These are phyloP conservation scores for Trifolium fragiferum DNA, from an alignment of 306 rosid genomes.

Conservation along the genomic window DNA sequence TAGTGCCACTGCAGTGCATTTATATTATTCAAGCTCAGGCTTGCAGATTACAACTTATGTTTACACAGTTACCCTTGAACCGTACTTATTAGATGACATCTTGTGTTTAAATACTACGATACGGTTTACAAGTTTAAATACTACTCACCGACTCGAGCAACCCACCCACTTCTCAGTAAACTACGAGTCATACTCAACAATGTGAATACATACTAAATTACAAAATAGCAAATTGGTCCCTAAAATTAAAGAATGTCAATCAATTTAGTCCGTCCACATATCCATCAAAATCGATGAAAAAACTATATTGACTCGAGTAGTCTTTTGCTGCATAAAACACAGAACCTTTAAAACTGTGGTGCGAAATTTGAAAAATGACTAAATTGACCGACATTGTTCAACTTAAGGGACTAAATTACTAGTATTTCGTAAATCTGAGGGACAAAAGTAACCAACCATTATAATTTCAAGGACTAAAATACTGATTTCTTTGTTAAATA, in stretches of 20 bases:
- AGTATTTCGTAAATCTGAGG: neutral
- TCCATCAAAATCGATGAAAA: too few relatives aligned
- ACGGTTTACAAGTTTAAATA: too few relatives aligned
- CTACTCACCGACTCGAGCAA: neutral
- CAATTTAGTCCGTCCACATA: too few relatives aligned
- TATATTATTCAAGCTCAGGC: neutral
- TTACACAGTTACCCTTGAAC: neutral
- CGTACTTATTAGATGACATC: neutral
- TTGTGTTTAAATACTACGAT: neutral
- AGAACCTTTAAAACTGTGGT: neutral
- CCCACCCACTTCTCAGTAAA: too few relatives aligned
- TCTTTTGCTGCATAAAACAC: too few relatives aligned
- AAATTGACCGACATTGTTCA: neutral
- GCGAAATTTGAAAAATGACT: too few relatives aligned
- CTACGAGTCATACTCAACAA: too few relatives aligned
- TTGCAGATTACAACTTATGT: neutral
- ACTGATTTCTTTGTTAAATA: neutral
- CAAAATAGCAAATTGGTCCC: neutral
- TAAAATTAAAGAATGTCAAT: too few relatives aligned
- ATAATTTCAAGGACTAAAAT: neutral
- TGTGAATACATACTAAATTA: too few relatives aligned
- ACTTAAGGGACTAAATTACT: neutral
- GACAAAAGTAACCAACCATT: neutral
- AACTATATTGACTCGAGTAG: too few relatives aligned
- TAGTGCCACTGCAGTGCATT: neutral